Evolutionary conservation across 257 asterid genomes (phyloP).

Genomic region (Voacanga thouarsii): DNA sequence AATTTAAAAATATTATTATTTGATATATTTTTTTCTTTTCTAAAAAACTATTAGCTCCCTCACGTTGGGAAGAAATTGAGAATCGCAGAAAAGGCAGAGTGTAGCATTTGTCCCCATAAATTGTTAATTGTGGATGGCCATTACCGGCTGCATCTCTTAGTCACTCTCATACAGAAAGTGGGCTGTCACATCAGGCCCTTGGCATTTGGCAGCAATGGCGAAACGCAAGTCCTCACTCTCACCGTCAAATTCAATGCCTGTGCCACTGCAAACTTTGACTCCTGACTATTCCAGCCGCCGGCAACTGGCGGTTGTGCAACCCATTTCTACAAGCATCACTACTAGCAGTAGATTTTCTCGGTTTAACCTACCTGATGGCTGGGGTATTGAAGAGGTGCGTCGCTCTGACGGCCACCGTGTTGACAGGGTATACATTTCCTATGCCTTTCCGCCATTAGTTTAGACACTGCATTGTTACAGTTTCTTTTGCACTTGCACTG

Average conservation of each 20-base stretch:
- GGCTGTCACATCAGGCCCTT: neutral
- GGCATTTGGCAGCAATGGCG: conserved; percentile 14
- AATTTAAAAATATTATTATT: too few relatives aligned
- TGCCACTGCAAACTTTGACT: conserved; percentile 19
- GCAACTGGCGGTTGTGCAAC: conserved; percentile 30
- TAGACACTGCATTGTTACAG: neutral
- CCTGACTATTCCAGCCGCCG: conserved; percentile 24
- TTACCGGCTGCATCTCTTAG: neutral
- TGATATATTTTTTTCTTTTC: too few relatives aligned
- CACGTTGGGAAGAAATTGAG: too few relatives aligned
- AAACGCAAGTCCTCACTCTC: conserved; percentile 16
- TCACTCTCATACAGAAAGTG: too few relatives aligned
- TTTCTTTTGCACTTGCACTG: neutral
- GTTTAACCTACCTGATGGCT: conserved; percentile 48
- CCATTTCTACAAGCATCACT: conserved; percentile 11
- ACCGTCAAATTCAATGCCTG: conserved; percentile 32
- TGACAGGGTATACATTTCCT: conserved; percentile 45
- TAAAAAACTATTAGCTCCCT: too few relatives aligned
- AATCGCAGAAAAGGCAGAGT: too few relatives aligned
- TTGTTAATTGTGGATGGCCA: neutral
- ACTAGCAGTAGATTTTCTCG: conserved; percentile 17
- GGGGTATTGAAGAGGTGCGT: conserved; percentile 59
- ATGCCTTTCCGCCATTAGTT: neutral
- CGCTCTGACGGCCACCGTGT: conserved; percentile 46
- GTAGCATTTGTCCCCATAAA: neutral